Evolutionary conservation across 257 asterid genomes (phyloP), one percentile per base, ranked within the genome.

Genomic region (Solanum sejunctum): DNA sequence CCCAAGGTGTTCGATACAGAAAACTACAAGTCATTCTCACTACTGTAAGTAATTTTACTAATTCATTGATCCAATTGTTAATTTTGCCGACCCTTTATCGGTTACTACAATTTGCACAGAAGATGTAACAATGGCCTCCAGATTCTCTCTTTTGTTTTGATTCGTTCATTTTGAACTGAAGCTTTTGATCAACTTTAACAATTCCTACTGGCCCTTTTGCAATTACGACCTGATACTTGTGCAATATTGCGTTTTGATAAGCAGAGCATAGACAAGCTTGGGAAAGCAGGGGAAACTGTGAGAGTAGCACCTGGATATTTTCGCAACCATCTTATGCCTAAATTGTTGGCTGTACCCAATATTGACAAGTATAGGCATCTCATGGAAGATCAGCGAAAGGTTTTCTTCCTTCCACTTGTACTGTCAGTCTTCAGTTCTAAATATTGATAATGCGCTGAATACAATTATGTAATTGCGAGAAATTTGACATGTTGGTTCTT

Each of bases 291-390:
- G 41, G 98, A 96, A 78, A 96, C 97, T 4, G 99, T 95, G 36
- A 92, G 94, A 91, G 98, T 96, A n/a, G 98, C 97, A 69, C 98
- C 98, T 1, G 99, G 99, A 23, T 93, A 88, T 88, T 96, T 96
- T 84, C 97, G 99, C 83, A 96, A 96, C 89, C 94, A 96, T 91
- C 87, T 96, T 92, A 96, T 96, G 99, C 99, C 99, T 5, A 96
- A 95, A 84, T 81, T 96, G 90, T 93, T 93, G 21, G 98, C 97
- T 32, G 95, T 95, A 8, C 99, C 99, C 0, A 93, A 91, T 86
- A 96, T 95, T n/a, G 98, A 94, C 80, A 96, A 96, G 89, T 96
- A 93, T 81, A 90, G 92, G 7, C 87, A 93, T 87, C 95, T 96
- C 71, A 86, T 95, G 64, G 90, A 87, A 12, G 98, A 96, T 86